Evolutionary conservation across 2,329 filamentous ascomycete genomes (phyloP), one percentile per base, ranked within the genome.

Genomic region (Fonsecaea pugnacius): DNA sequence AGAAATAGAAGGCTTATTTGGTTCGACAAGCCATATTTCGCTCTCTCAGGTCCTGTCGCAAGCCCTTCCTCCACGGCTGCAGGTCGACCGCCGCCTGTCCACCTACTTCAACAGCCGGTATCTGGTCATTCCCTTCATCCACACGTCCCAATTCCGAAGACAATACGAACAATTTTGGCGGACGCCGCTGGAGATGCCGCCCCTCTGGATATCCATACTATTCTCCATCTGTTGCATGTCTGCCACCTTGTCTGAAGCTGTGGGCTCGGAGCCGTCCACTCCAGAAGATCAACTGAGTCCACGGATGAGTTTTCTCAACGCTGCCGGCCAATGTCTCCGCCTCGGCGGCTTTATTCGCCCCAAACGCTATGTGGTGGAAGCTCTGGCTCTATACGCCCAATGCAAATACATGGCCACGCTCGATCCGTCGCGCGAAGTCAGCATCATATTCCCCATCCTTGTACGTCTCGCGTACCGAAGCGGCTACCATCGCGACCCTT

Each of bases 381-480:
- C 70, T 6, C 66, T 73, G 10, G 63, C 64, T 2, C 60, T 73
- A 52, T 84, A 86, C 67, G 74, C 85, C 1, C 80, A 84, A 64
- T 80, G 82, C 27, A 83, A 86, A 67, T 83, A 84, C 68, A 78
- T 79, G 3, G 75, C 82, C 2, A 82, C 77, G 60, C 75, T 79
- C 68, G 85, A 87, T 69, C 78, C 84, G 1, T 81, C 85, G 62
- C 77, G 80, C 2, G 82, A 83, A n/a, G 80, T 84, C 9, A 78
- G 85, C 56, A 78, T 85, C 18, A 76, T 87, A 55, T 79, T 84
- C 8, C 80, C 83, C 14, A 79, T 87, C 58, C 81, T 84, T 18
- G 82, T 85, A 16, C 79, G 84, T 8, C 74, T 87, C n/a, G 84
- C 85, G 1, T 85, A 87, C 81, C 79, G 84, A 21, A 87, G 86